Conservation (phyloP, 2,329 filamentous ascomycete species). For the Teratosphaeria zuluensis region DNA sequence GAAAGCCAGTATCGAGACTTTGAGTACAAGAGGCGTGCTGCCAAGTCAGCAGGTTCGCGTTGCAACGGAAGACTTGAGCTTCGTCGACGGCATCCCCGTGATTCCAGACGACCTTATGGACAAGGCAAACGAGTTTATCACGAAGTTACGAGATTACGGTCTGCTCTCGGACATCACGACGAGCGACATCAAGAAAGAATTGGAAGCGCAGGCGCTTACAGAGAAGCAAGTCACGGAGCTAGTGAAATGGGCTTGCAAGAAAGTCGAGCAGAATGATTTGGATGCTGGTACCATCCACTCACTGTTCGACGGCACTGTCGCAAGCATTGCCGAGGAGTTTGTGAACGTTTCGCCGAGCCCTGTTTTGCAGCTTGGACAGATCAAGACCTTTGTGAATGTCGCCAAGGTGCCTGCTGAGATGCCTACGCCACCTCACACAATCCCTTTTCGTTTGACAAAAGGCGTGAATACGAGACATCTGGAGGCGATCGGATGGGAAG, state of each 20-base stretch:
- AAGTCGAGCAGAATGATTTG: slow-evolving; percentile 61
- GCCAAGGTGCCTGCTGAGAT: slow-evolving; percentile 71
- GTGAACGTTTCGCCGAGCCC: slow-evolving; percentile 50
- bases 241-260: slow-evolving; percentile 70
- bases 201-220: slow-evolving; percentile 72
- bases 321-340: slow-evolving; percentile 46
- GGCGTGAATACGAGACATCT: slow-evolving; percentile 58
- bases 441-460: slow-evolving; percentile 76
- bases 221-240: slow-evolving; percentile 73
- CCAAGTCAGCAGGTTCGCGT: slow-evolving; percentile 76
- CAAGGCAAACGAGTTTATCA: slow-evolving; percentile 60
- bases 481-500: slow-evolving; percentile 74
- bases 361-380: slow-evolving; percentile 66
- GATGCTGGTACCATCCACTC: slow-evolving; percentile 57
- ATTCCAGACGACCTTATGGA: slow-evolving; percentile 67
- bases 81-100: slow-evolving; percentile 81
- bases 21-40: slow-evolving; percentile 79
- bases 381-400: slow-evolving; percentile 66
- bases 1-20: slow-evolving; percentile 72
- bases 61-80: slow-evolving; percentile 59
- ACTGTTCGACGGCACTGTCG: slow-evolving; percentile 72
- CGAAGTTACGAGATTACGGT: slow-evolving; percentile 71
- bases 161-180: slow-evolving; percentile 82
- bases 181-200: slow-evolving; percentile 71
- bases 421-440: slow-evolving; percentile 69